Evolutionary conservation across 2,329 filamentous ascomycete genomes (phyloP).

Genomic region (Claviceps lovelessii): DNA sequence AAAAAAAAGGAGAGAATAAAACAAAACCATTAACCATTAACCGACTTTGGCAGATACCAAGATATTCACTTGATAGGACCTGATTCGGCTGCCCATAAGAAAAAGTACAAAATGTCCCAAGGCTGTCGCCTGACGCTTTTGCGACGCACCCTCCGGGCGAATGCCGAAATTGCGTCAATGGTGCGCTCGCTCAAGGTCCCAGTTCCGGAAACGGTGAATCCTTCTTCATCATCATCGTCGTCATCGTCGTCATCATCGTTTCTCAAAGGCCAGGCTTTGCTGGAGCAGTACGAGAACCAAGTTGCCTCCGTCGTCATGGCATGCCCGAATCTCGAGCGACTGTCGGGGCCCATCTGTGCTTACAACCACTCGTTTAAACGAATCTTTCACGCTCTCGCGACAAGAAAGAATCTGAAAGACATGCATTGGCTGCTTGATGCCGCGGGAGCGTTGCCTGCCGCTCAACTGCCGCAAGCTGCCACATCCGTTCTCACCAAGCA

Average conservation of each 20-base stretch:
- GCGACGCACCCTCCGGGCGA: conserved; percentile 40
- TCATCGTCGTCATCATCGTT: conserved; percentile 3
- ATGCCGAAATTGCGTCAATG: conserved; percentile 36
- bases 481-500: conserved; percentile 10
- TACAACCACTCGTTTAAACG: conserved; percentile 44
- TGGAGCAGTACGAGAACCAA: conserved; percentile 40
- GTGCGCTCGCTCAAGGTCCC: conserved; percentile 44
- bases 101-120: conserved; percentile 39
- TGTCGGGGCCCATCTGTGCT: conserved; percentile 37
- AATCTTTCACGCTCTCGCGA: conserved; percentile 45
- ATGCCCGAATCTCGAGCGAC: conserved; percentile 47
- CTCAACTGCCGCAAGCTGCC: conserved; percentile 15
- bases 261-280: conserved; percentile 17
- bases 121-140: conserved; percentile 41
- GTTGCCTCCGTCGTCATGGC: conserved; percentile 49
- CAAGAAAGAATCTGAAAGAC: conserved; percentile 38
- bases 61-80: conserved; percentile 43
- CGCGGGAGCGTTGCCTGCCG: not conserved
- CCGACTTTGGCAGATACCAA: conserved; percentile 30
- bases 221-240: not conserved
- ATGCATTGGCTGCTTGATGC: conserved; percentile 45
- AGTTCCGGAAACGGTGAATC: conserved; percentile 23
- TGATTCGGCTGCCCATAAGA: conserved; percentile 42
- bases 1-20: too few relatives aligned
- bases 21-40: not conserved